Evolutionary conservation across 768 basidiomycete genomes (phyloP), one percentile per base, ranked within the genome.

Genomic region (Suillus weaverae): DNA sequence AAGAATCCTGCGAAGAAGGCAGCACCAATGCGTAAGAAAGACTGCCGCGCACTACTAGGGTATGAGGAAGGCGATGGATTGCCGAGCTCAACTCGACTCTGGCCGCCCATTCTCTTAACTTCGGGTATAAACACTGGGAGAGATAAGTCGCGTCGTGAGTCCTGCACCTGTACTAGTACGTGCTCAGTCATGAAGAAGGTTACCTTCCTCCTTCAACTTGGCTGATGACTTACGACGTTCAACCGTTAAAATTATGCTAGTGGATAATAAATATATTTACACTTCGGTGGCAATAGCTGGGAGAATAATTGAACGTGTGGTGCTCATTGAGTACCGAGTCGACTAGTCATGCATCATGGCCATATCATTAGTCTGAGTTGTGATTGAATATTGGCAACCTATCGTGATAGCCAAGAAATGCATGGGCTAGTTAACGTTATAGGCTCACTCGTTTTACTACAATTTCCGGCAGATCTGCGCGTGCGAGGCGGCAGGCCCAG

Each of bases 1-100:
- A 66, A 36, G 16, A 68, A 38, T 38, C 67, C 67, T 18, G 67
- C 62, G 35, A 68, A 38, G 36, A 68, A 68, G 20, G 65, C 66
- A 18, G 65, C 51, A 22, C 39, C 44, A 6, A 62, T 61, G 20
- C 66, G 62, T 50, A 59, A 48, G 43, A 64, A 33, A 9, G 65
- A 43, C 14, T 46, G 53, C 9, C 55, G 43, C 9, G 26, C 38
- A 39, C 6, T 41, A 30, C 38, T 32, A 59, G 39, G 13, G 22
- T 26, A 38, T 38, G 36, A 26, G 36, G 36, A 30, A 30, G 39
- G 5, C 1, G 18, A 13, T 5, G 57, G 3, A 41, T 59, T 11
- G 26, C 11, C 20, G 18, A 14, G 39, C 14, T 59, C 20, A 30
- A 20, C 18, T 22, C n/a, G 57, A 59, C 18, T 39, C 5, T 11